A percentile compares a stretch with the other conserved stretches of the same genome.
Conservation (phyloP, 2,329 filamentous ascomycete genomes). For the Pestalotiopsis sp. region DNA sequence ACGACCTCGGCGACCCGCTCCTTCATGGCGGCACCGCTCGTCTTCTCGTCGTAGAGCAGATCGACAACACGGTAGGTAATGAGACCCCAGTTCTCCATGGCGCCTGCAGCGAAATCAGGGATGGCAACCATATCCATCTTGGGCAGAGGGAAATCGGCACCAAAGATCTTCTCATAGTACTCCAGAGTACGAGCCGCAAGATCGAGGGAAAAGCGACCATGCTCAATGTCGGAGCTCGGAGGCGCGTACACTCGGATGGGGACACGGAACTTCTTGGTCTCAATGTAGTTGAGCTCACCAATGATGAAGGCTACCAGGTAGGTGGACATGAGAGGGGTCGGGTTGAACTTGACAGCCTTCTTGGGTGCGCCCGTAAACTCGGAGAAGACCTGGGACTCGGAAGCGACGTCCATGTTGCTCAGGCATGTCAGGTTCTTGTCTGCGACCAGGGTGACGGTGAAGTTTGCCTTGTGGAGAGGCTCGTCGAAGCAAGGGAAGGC, state of each 20-base stretch:
- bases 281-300: constrained; percentile 90
- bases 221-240: constrained; percentile 85
- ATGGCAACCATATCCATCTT: constrained; percentile 98
- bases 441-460: constrained; percentile 87
- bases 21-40: constrained; percentile 84
- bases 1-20: constrained; percentile 94
- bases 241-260: constrained; percentile 95
- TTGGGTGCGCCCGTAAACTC: constrained; percentile 64
- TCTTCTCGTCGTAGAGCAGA: constrained; percentile 88
- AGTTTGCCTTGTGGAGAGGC: constrained; percentile 89
- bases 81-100: constrained; percentile 98
- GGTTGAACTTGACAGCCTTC: constrained; percentile 91
- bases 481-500: constrained; percentile 98
- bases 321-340: constrained; percentile 91
- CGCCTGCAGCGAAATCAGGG: constrained; percentile 92
- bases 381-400: constrained; percentile 73
- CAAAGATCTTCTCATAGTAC: constrained; percentile 96
- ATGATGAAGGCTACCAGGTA: constrained; percentile 94
- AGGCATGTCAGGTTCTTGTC: constrained; percentile 90
- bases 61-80: constrained; percentile 95
- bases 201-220: constrained; percentile 87
- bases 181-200: constrained; percentile 86
- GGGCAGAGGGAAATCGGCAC: constrained; percentile 81
- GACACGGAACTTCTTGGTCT: constrained; percentile 88
- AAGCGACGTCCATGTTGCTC: constrained; percentile 94